Conservation (phyloP, 1,284 basidiomycete species). For the Ganoderma lucidum region DNA sequence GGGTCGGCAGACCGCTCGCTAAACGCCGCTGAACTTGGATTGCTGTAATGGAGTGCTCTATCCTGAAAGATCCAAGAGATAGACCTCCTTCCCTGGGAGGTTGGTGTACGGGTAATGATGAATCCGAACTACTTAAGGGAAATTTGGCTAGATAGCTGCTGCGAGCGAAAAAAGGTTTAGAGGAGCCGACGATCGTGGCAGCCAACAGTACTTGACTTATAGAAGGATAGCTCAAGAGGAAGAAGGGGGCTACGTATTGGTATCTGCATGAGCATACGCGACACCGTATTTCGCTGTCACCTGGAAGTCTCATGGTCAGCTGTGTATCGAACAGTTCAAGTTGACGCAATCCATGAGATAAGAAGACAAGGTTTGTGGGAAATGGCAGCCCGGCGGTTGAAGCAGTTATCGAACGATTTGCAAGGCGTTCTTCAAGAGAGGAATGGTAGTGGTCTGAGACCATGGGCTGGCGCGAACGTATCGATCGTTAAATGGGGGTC, state of each 20-base stretch:
- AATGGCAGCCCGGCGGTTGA: not conserved
- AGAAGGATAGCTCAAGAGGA: not conserved
- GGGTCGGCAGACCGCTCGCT: too few species aligned
- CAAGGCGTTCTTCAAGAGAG: conserved; percentile 1
- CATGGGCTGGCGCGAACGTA: not conserved
- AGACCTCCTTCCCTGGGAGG: not conserved
- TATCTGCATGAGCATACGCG: not conserved
- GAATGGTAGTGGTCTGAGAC: not conserved
- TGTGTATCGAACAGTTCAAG: too few species aligned
- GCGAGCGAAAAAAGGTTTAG: not conserved
- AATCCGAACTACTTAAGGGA: not conserved
- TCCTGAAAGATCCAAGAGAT: too few species aligned
- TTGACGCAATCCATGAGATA: not conserved
- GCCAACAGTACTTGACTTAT: not conserved
- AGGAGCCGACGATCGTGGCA: not conserved
- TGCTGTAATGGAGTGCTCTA: not conserved
- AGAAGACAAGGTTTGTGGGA: conserved; percentile 5
- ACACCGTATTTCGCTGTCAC: not conserved
- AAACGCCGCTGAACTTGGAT: too few species aligned
- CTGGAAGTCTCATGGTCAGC: not conserved
- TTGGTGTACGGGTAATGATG: not conserved
- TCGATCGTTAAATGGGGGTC: not conserved
- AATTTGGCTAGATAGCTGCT: not conserved
- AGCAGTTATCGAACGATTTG: not conserved
- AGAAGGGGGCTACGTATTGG: not conserved